These are phyloP conservation scores for Podospora appendiculata DNA, from an alignment of 495 filamentous ascomycete genomes.

Conservation along the genomic window DNA sequence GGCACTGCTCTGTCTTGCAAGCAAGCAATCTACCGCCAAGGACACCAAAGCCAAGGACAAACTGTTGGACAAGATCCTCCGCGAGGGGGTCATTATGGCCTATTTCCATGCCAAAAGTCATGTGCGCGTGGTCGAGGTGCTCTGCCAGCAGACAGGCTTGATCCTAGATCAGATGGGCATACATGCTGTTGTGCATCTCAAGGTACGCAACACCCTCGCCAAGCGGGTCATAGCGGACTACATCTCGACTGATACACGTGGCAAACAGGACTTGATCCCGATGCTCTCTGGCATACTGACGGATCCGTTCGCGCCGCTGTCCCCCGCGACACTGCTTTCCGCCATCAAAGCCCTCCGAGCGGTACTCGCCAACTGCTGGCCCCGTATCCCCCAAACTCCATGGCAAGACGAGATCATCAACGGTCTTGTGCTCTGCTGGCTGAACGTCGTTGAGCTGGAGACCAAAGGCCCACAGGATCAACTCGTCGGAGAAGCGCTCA, in stretches of 20 bases:
- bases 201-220: slow-evolving; percentile 24
- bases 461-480: background rate
- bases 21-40: slow-evolving; percentile 24
- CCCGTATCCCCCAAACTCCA: slow-evolving; percentile 47
- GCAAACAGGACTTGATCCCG: slow-evolving; percentile 54
- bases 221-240: too few species aligned
- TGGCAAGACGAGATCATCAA: slow-evolving; percentile 65
- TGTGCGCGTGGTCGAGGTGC: slow-evolving; percentile 41
- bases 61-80: slow-evolving; percentile 45
- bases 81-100: slow-evolving; percentile 47
- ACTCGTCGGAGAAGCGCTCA: slow-evolving; percentile 41
- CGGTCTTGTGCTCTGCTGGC: slow-evolving; percentile 59
- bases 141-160: slow-evolving; percentile 47
- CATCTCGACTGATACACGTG: background rate
- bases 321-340: slow-evolving; percentile 45
- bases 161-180: slow-evolving; percentile 58
- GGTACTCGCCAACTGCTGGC: slow-evolving; percentile 65
- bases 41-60: slow-evolving; percentile 7
- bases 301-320: slow-evolving; percentile 60
- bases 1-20: slow-evolving; percentile 52
- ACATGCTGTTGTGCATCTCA: slow-evolving; percentile 65
- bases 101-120: slow-evolving; percentile 47
- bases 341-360: slow-evolving; percentile 47
- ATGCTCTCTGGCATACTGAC: slow-evolving; percentile 56
- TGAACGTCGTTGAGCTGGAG: slow-evolving; percentile 44